Evolutionary conservation across 176 grass and related monocot species (phyloP), one percentile per base, ranked within the genome.

Genomic region (Ensete glaucum): DNA sequence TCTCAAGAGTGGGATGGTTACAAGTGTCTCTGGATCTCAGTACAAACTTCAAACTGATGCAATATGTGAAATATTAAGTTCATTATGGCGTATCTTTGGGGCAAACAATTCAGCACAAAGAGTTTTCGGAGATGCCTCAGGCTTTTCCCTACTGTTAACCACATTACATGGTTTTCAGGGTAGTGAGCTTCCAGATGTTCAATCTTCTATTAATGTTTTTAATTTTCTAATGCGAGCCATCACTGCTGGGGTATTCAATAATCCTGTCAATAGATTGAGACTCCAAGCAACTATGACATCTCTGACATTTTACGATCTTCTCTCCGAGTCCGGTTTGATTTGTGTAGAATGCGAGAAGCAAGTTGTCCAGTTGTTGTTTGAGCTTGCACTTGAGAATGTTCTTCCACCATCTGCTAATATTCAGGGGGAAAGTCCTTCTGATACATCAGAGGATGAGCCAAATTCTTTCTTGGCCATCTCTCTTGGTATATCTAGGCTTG

Each of bases 51-150:
- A 88, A 53, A 83, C 80, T 87, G 91, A 95, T 83, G 96, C 96
- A 54, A 89, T 95, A 53, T 95, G 88, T 77, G 96, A 99, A 76
- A 89, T 80, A 63, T 89, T 99, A 23, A 87, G 88, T 77, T 88
- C 91, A 80, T 81, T 99, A 58, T 99, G 96, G 96, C 96, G 96
- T 79, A 91, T 95, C 63, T 85, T 99, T 81, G 91, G 91, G 67
- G 81, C 88, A 74, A 99, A 95, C 80, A 85, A 64, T 76, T 91
- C 88, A 77, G 86, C 88, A 25, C 96, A 99, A 77, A 80, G 88
- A 64, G 78, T 95, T 80, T 99, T 99, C 76, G 96, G 96, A 82
- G 96, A 99, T 82, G 96, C 91, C 79, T 95, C 96, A 79, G 96
- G 96, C 21, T 99, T 99, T 89, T 99, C 96, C 60, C 81, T 99